Evolutionary conservation across 306 rosid species (phyloP).

Genomic region (Canavalia gladiata): DNA sequence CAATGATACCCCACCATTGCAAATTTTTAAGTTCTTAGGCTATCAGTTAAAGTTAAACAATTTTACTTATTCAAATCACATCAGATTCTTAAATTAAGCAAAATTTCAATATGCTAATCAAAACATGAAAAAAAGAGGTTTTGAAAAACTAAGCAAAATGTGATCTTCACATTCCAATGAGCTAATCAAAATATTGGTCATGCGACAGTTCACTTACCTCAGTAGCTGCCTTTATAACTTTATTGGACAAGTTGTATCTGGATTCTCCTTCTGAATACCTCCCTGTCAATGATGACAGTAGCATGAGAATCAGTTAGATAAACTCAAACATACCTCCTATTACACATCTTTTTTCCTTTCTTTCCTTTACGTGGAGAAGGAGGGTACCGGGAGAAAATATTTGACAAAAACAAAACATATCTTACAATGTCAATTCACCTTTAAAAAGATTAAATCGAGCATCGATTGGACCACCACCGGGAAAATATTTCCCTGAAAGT

Average conservation of each 20-base stretch:
- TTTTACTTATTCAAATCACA: slow-evolving; percentile 23
- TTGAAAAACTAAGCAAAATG: slow-evolving; percentile 9
- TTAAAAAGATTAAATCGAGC: slow-evolving; percentile 81
- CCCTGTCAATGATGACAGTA: slow-evolving; percentile 57
- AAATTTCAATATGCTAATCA: slow-evolving; percentile 2
- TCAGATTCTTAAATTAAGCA: slow-evolving; percentile 21
- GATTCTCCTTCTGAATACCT: slow-evolving; percentile 91
- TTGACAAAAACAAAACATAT: slow-evolving; percentile 18
- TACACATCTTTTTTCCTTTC: slow-evolving; percentile 1
- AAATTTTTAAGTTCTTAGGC: slow-evolving; percentile 16
- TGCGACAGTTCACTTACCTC: slow-evolving; percentile 55
- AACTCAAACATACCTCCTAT: not conserved
- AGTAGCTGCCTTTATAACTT: slow-evolving; percentile 63
- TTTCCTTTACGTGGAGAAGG: slow-evolving; percentile 9
- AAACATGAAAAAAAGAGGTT: slow-evolving; percentile 29
- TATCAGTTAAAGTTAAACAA: slow-evolving; percentile 27
- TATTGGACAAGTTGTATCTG: slow-evolving; percentile 74
- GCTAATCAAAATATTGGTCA: slow-evolving; percentile 20
- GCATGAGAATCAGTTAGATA: slow-evolving; percentile 29
- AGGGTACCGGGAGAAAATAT: not conserved
- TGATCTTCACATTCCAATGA: slow-evolving; percentile 40
- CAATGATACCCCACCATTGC: not conserved
- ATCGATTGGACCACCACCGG: slow-evolving; percentile 67
- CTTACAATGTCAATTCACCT: slow-evolving; percentile 58
- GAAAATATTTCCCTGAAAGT: slow-evolving; percentile 90